Evolutionary conservation across 2,329 filamentous ascomycete species (phyloP), one percentile per base, ranked within the genome.

Genomic region (Pyrenochaeta sp.): DNA sequence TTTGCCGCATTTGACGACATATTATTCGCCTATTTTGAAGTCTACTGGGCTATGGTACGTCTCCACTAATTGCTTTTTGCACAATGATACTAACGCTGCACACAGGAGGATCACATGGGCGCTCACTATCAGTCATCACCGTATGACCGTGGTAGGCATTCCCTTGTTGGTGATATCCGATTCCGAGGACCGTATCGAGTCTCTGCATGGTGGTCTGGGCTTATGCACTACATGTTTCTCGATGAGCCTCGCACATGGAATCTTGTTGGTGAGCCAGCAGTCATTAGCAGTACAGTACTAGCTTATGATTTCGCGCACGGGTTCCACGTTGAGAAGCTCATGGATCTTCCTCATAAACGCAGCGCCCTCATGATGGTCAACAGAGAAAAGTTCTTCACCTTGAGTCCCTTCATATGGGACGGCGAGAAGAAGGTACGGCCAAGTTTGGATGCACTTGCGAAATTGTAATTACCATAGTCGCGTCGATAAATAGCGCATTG

Each of bases 221-320:
- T 78, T 42, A 82, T 83, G 53, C 81, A 84, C 56, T 84, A 82
- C 64, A 77, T 78, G 58, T 83, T 83, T 67, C 71, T 84, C 6
- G 81, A 83, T 49, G 81, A 83, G 45, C 78, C 79, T 17, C 76
- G 81, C 5, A 83, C 81, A 0, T 74, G 67, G 51, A 75, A 74
- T 41, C 73, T 81, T 5, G 80, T 83, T 1, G 86, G 86, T 48
- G 89, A 93, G 74, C 88, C 89, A 22, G 87, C 87, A 65, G 83
- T 81, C 45, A 87, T 84, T 4, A 88, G 87, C 59, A 80, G 77
- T 19, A 87, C 83, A 0, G 84, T 91, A 10, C 75, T 91, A 44
- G 83, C 84, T 49, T 91, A 91, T 67, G 88, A 92, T 58, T 81
- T 89, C 40, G 82, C 86, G 36, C 85, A 89, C 58, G 88, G 88